A percentile compares a stretch with the other conserved stretches of the same genome.
These are phyloP conservation scores for Lepidium africanum DNA, from an alignment of 345 rosid genomes.

Conservation along the genomic window DNA sequence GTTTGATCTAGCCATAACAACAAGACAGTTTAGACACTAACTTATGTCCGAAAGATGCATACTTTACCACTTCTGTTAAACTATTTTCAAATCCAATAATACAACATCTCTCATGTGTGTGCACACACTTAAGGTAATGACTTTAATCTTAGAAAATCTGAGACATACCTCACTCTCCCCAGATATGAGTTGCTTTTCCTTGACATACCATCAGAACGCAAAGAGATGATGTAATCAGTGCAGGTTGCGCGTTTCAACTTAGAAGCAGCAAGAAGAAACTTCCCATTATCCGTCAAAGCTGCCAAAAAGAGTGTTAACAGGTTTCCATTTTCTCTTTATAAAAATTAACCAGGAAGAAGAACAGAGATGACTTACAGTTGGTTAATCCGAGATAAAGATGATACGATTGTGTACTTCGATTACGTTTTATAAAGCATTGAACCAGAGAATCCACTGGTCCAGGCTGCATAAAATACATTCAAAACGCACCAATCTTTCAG, in stretches of 20 bases:
- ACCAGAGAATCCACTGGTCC: conserved; percentile 58
- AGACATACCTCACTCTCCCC: conserved; percentile 53
- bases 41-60: background rate
- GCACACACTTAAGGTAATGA: background rate
- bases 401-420: conserved; percentile 47
- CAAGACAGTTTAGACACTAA: background rate
- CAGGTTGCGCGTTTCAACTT: conserved; percentile 60
- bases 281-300: conserved; percentile 59
- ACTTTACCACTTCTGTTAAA: background rate
- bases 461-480: conserved; percentile 41
- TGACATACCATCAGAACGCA: conserved; percentile 33
- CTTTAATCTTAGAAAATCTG: background rate
- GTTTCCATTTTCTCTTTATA: background rate
- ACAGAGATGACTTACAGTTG: conserved; percentile 36
- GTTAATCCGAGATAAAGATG: conserved; percentile 60
- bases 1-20: conserved; percentile 46
- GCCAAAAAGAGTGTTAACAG: background rate
- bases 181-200: conserved; percentile 43
- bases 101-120: background rate
- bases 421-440: conserved; percentile 59
- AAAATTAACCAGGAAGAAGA: background rate
- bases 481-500: background rate
- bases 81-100: too few species aligned
- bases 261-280: conserved; percentile 68
- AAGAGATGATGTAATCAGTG: conserved; percentile 54